Evolutionary conservation across 2,329 filamentous ascomycete genomes (phyloP).

Genomic region (Akanthomyces lecanii): DNA sequence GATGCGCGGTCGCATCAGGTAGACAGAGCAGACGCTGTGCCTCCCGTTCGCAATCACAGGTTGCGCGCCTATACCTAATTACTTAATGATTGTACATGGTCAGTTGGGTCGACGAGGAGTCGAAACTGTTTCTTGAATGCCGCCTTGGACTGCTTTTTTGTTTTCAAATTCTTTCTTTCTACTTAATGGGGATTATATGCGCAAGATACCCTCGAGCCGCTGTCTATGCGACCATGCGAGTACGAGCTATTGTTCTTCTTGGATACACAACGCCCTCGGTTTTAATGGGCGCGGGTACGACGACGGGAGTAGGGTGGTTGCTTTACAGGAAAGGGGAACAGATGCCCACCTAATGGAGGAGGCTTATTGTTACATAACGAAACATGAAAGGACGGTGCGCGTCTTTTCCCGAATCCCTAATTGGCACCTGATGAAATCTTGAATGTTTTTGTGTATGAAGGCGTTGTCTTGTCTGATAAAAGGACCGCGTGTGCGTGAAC

Average conservation of each 20-base stretch:
- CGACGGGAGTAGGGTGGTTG: not conserved
- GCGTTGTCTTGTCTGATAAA: not conserved
- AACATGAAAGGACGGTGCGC: not conserved
- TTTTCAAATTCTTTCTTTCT: not conserved
- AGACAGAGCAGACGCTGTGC: too few species aligned
- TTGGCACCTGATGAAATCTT: not conserved
- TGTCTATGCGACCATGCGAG: conserved; percentile 8
- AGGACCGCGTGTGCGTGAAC: not conserved
- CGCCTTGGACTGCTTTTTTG: not conserved
- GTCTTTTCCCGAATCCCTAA: not conserved
- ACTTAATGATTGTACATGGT: conserved; percentile 10
- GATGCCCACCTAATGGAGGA: conserved; percentile 8
- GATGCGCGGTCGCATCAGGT: not conserved
- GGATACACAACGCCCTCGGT: conserved; percentile 5
- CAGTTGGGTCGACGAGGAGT: not conserved
- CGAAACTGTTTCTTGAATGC: not conserved
- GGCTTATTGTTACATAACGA: not conserved
- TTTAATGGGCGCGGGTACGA: not conserved
- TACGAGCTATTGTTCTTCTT: conserved; percentile 5
- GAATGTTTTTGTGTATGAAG: not conserved
- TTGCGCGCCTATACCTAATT: not conserved
- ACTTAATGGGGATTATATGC: conserved; percentile 10
- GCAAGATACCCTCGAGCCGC: conserved; percentile 15
- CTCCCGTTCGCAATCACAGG: not conserved
- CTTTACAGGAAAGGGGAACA: not conserved